These are phyloP conservation scores for Biscogniauxia marginata DNA, from an alignment of 2,329 filamentous ascomycete genomes.

Conservation along the genomic window DNA sequence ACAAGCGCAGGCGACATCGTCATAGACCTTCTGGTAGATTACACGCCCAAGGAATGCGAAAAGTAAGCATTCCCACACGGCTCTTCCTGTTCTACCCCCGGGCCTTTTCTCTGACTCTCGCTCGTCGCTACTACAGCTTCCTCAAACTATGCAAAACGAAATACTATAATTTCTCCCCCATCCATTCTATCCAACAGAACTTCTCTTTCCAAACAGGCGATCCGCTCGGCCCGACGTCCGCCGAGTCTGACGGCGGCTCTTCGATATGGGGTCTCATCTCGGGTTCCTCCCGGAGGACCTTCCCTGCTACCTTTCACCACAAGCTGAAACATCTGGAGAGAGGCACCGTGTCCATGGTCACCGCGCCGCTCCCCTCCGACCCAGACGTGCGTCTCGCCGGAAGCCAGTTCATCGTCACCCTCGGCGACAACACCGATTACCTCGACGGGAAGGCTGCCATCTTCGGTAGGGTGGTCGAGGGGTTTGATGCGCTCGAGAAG, in stretches of 20 bases:
- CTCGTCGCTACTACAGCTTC: constrained; percentile 71
- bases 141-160: constrained; percentile 98
- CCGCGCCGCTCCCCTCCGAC: constrained; percentile 70
- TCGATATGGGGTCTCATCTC: constrained; percentile 88
- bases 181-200: constrained; percentile 89
- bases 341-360: constrained; percentile 98
- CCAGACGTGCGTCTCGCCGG: constrained; percentile 79
- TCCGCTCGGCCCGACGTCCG: constrained; percentile 80
- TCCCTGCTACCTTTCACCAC: constrained; percentile 78
- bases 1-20: constrained; percentile 93
- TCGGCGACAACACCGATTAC: constrained; percentile 86
- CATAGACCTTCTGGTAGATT: constrained; percentile 85
- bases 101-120: constrained; percentile 23
- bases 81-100: neutral
- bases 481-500: constrained; percentile 90
- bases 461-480: constrained; percentile 93
- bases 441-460: constrained; percentile 92
- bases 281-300: constrained; percentile 69
- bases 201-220: constrained; percentile 98
- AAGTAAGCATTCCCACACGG: constrained; percentile 62
- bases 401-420: constrained; percentile 91
- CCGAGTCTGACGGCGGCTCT: constrained; percentile 85
- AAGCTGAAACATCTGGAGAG: constrained; percentile 87
- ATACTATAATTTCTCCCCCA: constrained; percentile 96
- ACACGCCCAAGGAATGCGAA: constrained; percentile 88